phyloP scores from a whole-genome alignment of 2,329 filamentous ascomycete genomes.

The Apiospora phragmitis region DNA sequence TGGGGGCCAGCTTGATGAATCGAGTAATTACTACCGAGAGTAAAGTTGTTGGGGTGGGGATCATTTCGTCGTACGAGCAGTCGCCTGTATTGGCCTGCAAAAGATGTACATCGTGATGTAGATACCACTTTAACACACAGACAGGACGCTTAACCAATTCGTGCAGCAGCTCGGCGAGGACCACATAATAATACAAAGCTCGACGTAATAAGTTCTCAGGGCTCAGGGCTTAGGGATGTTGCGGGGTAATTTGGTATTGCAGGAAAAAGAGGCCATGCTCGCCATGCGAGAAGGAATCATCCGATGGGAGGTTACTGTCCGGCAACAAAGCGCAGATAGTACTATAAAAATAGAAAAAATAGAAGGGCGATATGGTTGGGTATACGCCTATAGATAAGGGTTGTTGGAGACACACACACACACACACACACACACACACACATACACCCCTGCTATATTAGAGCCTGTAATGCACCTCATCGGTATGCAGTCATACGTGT shows the following conservation, averaged over 20 bases:
- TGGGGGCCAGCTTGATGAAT: neutral
- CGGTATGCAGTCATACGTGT: conserved; percentile 1
- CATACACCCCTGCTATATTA: neutral
- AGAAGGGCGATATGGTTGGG: neutral
- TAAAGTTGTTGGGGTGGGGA: neutral
- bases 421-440: too few relatives aligned
- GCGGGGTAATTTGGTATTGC: neutral
- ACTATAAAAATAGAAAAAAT: neutral
- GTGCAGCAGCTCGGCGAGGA: neutral
- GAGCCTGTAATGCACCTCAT: neutral
- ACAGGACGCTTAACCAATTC: neutral
- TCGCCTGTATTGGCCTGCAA: neutral
- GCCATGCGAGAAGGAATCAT: neutral
- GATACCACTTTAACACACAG: neutral
- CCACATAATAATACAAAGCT: neutral
- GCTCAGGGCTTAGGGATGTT: neutral
- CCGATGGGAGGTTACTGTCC: neutral
- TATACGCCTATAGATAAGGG: neutral
- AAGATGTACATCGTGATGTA: neutral
- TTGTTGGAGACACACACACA: neutral
- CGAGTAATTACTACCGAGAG: neutral
- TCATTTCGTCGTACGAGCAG: neutral
- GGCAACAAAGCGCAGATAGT: neutral
- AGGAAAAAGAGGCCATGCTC: neutral
- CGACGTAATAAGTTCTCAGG: neutral